These are phyloP conservation scores for Datura wrightii DNA, from an alignment of 257 asterid species.

Conservation along the genomic window DNA sequence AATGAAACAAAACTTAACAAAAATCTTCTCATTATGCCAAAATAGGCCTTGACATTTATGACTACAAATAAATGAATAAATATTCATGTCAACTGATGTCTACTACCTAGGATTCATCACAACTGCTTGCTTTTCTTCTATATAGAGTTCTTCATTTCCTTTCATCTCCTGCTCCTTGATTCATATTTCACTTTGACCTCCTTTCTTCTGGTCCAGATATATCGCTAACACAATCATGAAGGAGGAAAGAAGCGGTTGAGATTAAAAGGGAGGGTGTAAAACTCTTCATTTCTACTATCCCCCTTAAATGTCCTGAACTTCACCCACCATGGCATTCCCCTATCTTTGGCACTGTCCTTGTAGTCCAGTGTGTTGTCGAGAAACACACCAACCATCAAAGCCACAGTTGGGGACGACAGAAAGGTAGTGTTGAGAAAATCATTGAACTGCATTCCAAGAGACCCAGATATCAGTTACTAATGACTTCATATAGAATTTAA, in stretches of 20 bases:
- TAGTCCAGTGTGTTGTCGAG: conserved; percentile 93
- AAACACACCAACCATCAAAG: conserved; percentile 73
- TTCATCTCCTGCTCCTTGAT: neutral
- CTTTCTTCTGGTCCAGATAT: neutral
- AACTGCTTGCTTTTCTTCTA: conserved; percentile 15
- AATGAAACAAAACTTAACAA: neutral
- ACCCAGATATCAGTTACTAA: neutral
- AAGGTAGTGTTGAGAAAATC: conserved; percentile 90
- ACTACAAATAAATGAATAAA: conserved; percentile 31
- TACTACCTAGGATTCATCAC: conserved; percentile 14
- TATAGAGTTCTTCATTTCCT: neutral
- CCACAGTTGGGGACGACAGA: conserved; percentile 86
- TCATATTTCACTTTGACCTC: neutral
- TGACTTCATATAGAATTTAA: neutral
- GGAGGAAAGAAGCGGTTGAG: conserved; percentile 98
- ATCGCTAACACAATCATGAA: conserved; percentile 46
- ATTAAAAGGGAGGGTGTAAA: conserved; percentile 94
- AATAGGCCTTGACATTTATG: conserved; percentile 28
- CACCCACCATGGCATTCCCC: conserved; percentile 99
- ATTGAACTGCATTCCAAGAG: conserved; percentile 68
- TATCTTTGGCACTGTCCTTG: conserved; percentile 88
- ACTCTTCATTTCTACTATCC: conserved; percentile 93
- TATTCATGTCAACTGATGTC: conserved; percentile 22
- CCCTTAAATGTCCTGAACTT: conserved; percentile 90
- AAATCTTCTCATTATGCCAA: conserved; percentile 29